Evolutionary conservation across 2,329 filamentous ascomycete genomes (phyloP), one percentile per base, ranked within the genome.

Genomic region (Reticulascus tulasneorum): DNA sequence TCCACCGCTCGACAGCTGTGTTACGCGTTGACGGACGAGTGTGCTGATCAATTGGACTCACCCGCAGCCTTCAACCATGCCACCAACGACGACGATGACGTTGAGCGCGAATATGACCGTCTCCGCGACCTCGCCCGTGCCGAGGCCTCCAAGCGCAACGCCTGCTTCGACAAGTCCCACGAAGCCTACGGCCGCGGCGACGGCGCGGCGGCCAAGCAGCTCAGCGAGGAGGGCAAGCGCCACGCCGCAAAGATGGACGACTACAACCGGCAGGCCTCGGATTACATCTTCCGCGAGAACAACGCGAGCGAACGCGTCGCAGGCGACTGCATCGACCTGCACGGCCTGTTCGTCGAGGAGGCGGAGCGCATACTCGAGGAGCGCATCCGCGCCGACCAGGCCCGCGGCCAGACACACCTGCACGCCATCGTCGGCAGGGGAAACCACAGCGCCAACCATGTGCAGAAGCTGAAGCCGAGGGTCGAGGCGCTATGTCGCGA

Each of bases 351-450:
- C 53, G 90, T 95, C 40, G 87, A 95, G 58, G 93, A 97, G 67
- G 93, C 93, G 6, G 89, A 95, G 68, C 78, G 87, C 46, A 93
- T 96, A 38, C 69, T 97, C 16, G 86, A 91, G 65, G 73, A 86
- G 62, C 76, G 93, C 48, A 94, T 98, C 54, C 77, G 79, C 48
- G 82, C 86, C 48, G 89, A 89, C 40, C 78, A 79, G 56, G 61
- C 74, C 35, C 74, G 78, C 23, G 86, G 86, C 1, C 84, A 94
- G 66, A 78, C 70, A 15, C 87, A 95, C 64, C 67, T 98, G 37
- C 89, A 95, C 64, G 90, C 94, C 25, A 96, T 98, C 53, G 91
- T 97, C 20, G 93, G 93, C 54, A 94, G 91, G 63, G 93, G 93
- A 4, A 93, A 94, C 59, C 93, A 98, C 66, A 87, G 81, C 33